phyloP scores from a whole-genome alignment of 805 yeast species.

The Wickerhamiella sorbophila region DNA sequence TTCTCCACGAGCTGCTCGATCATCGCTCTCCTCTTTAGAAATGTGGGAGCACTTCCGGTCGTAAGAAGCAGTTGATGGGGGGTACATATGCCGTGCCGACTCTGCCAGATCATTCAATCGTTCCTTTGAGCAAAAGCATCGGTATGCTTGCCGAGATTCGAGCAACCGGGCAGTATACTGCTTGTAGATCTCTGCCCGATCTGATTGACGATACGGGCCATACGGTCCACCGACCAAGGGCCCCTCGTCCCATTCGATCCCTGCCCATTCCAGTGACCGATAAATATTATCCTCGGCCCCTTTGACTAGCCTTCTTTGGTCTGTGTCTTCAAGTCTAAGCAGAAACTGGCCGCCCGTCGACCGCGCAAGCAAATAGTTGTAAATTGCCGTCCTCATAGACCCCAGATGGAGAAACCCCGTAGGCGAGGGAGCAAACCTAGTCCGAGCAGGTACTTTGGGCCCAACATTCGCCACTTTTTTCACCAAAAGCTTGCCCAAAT shows the following conservation, averaged over 20 bases:
- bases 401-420: constrained; percentile 94
- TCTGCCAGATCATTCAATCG: constrained; percentile 53
- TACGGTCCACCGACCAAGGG: constrained; percentile 43
- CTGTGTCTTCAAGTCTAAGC: constrained; percentile 85
- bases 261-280: constrained; percentile 64
- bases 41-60: constrained; percentile 63
- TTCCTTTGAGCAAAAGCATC: constrained; percentile 76
- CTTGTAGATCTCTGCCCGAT: constrained; percentile 52
- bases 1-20: constrained; percentile 20
- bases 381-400: constrained; percentile 81
- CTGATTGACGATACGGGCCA: constrained; percentile 81
- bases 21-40: constrained; percentile 29
- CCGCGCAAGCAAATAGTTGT: constrained; percentile 71
- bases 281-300: constrained; percentile 79
- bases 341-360: constrained; percentile 69
- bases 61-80: constrained; percentile 86
- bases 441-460: constrained; percentile 44
- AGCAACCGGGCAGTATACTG: constrained; percentile 43
- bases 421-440: constrained; percentile 97
- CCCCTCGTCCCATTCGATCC: constrained; percentile 67
- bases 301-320: constrained; percentile 56
- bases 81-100: constrained; percentile 58
- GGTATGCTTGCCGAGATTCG: constrained; percentile 58
- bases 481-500: constrained; percentile 5
- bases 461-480: background rate